phyloP scores from a whole-genome alignment of 805 yeast genomes.

The Metschnikowia anglica region DNA sequence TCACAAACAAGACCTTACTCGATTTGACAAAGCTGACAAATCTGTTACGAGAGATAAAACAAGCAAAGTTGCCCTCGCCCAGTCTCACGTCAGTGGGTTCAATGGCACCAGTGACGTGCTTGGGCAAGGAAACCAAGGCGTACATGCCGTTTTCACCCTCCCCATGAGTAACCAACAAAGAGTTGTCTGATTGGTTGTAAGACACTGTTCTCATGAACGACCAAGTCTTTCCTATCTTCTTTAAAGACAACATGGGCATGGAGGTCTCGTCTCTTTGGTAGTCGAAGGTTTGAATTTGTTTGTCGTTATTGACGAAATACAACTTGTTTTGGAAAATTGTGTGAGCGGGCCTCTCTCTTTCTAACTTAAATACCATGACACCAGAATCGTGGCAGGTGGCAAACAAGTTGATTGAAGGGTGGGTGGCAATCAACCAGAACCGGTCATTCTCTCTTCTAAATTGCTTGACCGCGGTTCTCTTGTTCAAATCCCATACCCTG shows the following conservation, averaged over 20 bases:
- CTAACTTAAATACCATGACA: constrained; percentile 95
- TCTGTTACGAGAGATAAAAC: constrained; percentile 92
- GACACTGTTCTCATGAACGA: constrained; percentile 79
- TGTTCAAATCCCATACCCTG: constrained; percentile 95
- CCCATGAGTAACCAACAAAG: constrained; percentile 79
- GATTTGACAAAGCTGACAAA: constrained; percentile 76
- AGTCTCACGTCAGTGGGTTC: constrained; percentile 80
- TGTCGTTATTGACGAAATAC: constrained; percentile 76
- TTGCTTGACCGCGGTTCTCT: constrained; percentile 89
- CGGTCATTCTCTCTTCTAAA: constrained; percentile 92
- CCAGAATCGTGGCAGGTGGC: constrained; percentile 98
- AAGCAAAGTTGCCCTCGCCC: constrained; percentile 83
- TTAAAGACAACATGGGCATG: constrained; percentile 78
- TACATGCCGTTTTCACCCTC: constrained; percentile 66
- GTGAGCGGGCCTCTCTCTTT: constrained; percentile 96
- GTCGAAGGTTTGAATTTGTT: constrained; percentile 81
- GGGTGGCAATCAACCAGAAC: constrained; percentile 89
- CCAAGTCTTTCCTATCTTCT: constrained; percentile 84
- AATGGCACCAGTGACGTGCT: constrained; percentile 87
- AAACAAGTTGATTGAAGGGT: constrained; percentile 86
- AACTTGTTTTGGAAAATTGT: constrained; percentile 69
- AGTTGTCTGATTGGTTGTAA: constrained; percentile 89
- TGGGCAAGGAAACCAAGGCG: constrained; percentile 75
- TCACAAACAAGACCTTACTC: constrained; percentile 69
- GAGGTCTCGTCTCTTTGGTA: constrained; percentile 61